Base-by-base conservation (phyloP, 2,329 filamentous ascomycete species). In the Xylaria multiplex region DNA sequence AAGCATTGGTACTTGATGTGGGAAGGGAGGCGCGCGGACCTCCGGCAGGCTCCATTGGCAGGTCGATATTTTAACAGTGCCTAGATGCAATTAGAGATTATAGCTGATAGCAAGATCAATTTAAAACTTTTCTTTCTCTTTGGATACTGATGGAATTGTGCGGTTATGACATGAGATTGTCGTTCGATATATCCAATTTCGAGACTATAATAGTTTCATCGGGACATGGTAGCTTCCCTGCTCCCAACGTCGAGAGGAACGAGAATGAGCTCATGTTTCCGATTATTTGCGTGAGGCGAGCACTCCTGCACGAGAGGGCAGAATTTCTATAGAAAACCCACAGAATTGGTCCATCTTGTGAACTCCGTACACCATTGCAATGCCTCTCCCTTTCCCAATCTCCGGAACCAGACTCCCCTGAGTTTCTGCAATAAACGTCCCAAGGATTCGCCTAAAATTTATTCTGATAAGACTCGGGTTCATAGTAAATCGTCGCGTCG, bases 331-430 rank as follows among this genome's bases (percentile, higher is more conserved):
- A 65, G 43, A 70, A 71, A 69, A 65, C 66, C 63, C 67, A 67
- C 65, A 66, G 57, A 70, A 67, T 64, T 69, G 68, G 59, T 68
- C 69, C 71, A 65, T 74, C 72, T 74, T 73, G 65, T 68, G 54
- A 74, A 76, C 75, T 72, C 75, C 77, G 60, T 73, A 77, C 76
- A 74, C 77, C 77, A 73, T 70, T 76, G 68, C 70, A 75, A 71
- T 72, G 69, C 70, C 66, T 63, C 56, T 52, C 55, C 45, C 62
- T 35, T 24, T 13, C 50, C 57, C 32, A 45, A 30, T 35, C 27
- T 45, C 50, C 49, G 24, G 49, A 67, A 14, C 66, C 64, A 58
- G 53, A 66, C 35, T 59, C 64, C 61, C 58, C 57, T 57, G 46
- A 60, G 56, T 67, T 66, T 63, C 69, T 59, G 65, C 35, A 63